A percentile compares a stretch with the other conserved stretches of the same genome.
Evolutionary conservation across 2,329 filamentous ascomycete species (phyloP).

Genomic region (Penicillium sp.): DNA sequence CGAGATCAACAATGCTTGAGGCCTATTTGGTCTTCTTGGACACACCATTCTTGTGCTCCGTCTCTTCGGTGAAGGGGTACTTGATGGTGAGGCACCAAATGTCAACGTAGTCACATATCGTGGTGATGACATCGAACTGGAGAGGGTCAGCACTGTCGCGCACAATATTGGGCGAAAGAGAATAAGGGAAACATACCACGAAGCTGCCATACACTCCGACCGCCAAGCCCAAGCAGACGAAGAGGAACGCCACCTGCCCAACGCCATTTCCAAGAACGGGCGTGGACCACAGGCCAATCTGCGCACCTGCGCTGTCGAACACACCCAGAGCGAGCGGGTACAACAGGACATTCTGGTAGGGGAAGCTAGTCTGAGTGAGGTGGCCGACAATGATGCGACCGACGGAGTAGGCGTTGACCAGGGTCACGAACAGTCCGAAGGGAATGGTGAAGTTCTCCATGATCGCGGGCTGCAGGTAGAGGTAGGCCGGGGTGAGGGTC

Average conservation of each 20-base stretch:
- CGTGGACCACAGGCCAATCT: constrained; percentile 69
- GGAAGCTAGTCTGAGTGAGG: constrained; percentile 82
- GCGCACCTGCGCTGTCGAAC: constrained; percentile 75
- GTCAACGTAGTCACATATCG: constrained; percentile 96
- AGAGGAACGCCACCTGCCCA: constrained; percentile 92
- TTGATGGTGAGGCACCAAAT: constrained; percentile 99
- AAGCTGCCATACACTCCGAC: constrained; percentile 96
- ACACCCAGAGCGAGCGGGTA: constrained; percentile 77
- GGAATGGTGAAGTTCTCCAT: constrained; percentile 81
- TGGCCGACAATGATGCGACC: constrained; percentile 96
- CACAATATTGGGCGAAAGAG: neutral
- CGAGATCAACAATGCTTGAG: no score
- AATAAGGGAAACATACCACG: constrained; percentile 57
- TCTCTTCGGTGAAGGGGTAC: constrained; percentile 60
- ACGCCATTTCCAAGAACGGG: constrained; percentile 67
- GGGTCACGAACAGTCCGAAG: constrained; percentile 82
- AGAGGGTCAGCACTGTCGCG: neutral
- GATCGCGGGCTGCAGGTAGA: constrained; percentile 82
- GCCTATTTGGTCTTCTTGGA: constrained; percentile 29
- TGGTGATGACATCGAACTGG: constrained; percentile 85
- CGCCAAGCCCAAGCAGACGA: constrained; percentile 79
- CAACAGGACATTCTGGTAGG: constrained; percentile 83
- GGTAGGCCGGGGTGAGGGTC: constrained; percentile 73
- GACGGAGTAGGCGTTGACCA: constrained; percentile 93
- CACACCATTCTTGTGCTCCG: constrained; percentile 24